Conservation (phyloP, 139 green algal genomes). For the Marvania coccoides region DNA sequence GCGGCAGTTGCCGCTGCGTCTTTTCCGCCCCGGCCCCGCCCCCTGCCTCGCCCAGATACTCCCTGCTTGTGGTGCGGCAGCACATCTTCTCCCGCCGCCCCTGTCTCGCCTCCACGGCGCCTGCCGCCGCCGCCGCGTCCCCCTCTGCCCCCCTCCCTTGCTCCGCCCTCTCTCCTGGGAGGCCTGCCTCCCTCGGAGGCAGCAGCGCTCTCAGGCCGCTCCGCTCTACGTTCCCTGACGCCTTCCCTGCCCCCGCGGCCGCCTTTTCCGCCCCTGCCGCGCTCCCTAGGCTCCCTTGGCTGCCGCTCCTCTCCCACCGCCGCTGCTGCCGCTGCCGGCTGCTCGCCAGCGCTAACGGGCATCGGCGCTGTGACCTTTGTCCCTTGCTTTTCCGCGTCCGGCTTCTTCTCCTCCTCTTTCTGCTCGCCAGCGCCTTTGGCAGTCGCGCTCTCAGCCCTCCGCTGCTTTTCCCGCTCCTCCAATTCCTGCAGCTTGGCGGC, state of each 20-base stretch:
- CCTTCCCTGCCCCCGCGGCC: too few relatives aligned
- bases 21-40: background rate
- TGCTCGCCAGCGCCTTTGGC: background rate
- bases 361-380: background rate
- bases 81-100: too few relatives aligned
- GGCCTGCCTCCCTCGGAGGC: too few relatives aligned
- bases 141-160: background rate
- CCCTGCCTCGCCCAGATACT: background rate
- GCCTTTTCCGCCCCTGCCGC: background rate
- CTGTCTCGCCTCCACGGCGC: too few relatives aligned
- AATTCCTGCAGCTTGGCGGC: conserved; percentile 29
- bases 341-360: background rate
- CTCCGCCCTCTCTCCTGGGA: too few relatives aligned
- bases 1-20: background rate
- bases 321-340: background rate
- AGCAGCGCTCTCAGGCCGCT: too few relatives aligned
- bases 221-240: too few relatives aligned
- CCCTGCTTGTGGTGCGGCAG: background rate
- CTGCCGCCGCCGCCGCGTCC: background rate
- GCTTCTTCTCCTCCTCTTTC: background rate
- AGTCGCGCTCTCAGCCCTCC: background rate
- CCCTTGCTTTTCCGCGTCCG: background rate
- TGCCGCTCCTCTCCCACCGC: background rate
- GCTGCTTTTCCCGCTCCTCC: conserved; percentile 28
- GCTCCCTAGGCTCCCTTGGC: background rate